A percentile compares a stretch with the other conserved stretches of the same genome.
These are phyloP conservation scores for Podospora pseudocomata DNA, from an alignment of 495 filamentous ascomycete species.

Conservation along the genomic window DNA sequence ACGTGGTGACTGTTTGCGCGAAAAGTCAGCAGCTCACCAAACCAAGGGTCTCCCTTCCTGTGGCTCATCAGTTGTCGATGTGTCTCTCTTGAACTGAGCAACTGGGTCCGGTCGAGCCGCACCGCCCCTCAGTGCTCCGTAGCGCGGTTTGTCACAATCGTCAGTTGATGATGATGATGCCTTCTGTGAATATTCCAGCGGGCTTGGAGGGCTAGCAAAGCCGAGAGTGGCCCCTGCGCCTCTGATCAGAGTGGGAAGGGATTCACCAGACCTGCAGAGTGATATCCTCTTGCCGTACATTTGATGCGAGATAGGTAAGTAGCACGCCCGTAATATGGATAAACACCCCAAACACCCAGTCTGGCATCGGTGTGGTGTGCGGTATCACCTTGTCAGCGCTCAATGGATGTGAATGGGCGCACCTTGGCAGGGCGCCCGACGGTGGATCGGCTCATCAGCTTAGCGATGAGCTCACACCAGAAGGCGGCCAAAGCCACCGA, in stretches of 20 bases:
- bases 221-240: neutral
- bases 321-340: constrained; percentile 10
- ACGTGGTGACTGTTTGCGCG: neutral
- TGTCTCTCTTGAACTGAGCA: neutral
- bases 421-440: neutral
- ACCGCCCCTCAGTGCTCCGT: too few species aligned
- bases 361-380: neutral
- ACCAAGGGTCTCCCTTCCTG: constrained; percentile 4
- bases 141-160: too few species aligned
- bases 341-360: neutral
- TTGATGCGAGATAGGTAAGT: constrained; percentile 2
- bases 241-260: neutral
- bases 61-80: neutral
- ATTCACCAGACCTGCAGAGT: neutral
- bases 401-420: constrained; percentile 1
- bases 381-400: neutral
- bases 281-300: neutral
- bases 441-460: neutral
- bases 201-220: neutral
- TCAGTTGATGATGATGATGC: neutral
- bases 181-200: neutral
- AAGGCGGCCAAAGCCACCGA: constrained; percentile 12
- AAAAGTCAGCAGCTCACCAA: neutral
- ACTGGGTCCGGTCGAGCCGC: neutral
- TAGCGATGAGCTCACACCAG: constrained; percentile 8